Evolutionary conservation across 2,329 filamentous ascomycete species (phyloP).

Genomic region (Aspergillus niger): DNA sequence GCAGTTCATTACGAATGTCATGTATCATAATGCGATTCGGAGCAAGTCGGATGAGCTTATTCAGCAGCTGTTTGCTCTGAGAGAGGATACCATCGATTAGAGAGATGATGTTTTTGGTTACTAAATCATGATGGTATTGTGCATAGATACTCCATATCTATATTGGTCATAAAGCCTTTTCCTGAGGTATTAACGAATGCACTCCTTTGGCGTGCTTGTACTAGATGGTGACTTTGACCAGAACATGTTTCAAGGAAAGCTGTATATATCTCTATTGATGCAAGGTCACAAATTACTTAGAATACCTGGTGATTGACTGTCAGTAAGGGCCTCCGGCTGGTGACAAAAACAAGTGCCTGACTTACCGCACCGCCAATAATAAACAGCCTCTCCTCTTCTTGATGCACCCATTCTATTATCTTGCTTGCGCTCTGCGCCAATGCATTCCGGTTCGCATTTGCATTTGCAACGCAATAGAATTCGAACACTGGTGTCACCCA

Average conservation of each 20-base stretch:
- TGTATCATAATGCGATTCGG: slow-evolving; percentile 84
- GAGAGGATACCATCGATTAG: slow-evolving; percentile 68
- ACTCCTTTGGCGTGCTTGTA: no score
- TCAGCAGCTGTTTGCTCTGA: slow-evolving; percentile 71
- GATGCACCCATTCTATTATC: slow-evolving; percentile 86
- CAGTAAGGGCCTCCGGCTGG: not conserved
- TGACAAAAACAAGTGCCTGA: slow-evolving; percentile 2
- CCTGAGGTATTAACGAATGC: no score
- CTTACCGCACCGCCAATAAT: slow-evolving; percentile 93
- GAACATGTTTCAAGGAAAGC: not conserved
- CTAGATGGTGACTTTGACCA: not conserved
- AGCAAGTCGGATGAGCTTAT: slow-evolving; percentile 74
- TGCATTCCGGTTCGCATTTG: slow-evolving; percentile 61
- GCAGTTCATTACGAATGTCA: slow-evolving; percentile 79
- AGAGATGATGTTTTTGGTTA: not conserved
- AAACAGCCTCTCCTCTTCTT: slow-evolving; percentile 91
- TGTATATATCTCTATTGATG: not conserved
- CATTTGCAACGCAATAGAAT: slow-evolving; percentile 90
- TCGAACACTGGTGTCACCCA: slow-evolving; percentile 94
- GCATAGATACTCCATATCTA: not conserved
- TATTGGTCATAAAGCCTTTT: not conserved
- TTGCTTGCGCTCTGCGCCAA: slow-evolving; percentile 85
- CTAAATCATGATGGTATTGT: not conserved
- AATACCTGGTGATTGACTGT: slow-evolving; percentile 11
- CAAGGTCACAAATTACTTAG: not conserved